Evolutionary conservation across 2,329 filamentous ascomycete species (phyloP), one percentile per base, ranked within the genome.

Genomic region (Kalaharituber pfeilii): DNA sequence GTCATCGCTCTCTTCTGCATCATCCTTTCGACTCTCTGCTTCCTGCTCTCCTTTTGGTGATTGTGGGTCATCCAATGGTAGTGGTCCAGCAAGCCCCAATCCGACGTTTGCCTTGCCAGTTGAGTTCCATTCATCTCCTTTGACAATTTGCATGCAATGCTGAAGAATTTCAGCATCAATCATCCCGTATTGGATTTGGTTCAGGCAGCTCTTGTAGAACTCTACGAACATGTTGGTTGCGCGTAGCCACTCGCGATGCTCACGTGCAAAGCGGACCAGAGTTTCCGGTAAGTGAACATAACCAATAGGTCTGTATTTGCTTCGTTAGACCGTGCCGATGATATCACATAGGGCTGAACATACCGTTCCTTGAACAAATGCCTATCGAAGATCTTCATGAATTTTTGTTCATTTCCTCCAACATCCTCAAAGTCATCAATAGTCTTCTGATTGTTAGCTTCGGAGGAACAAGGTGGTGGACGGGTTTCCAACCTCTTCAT

Each of bases 371-470:
- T 45, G 47, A 59, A 60, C 20, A 60, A 45, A 51, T 60, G 58
- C 3, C 54, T 54, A 42, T 61, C 59, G 57, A 59, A 61, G 13
- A 61, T 20, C 8, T 60, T 58, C 57, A 61, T 60, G 29, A 60
- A 60, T 8, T 24, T 55, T 42, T 55, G 51, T 45, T 61, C 59
- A 53, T 54, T 53, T 9, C 15, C 47, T 18, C 54, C 55, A n/a
- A 61, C 57, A 53, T 61, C 59, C 29, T 52, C 54, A 44, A 61
- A 61, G 42, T 61, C 59, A n/a, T 60, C 53, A 50, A 61, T 54
- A 13, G 57, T 59, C 59, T 61, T 53, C 28, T 4, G 7, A 15
- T 18, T 39, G 33, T 39, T 39, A 39, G 33, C 7, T 9, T 2
- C 15, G 33, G 15, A 13, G 33, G 20, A 39, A 39, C 33, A 39